These are phyloP conservation scores for Hyaloscypha finlandica DNA, from an alignment of 495 filamentous ascomycete species.

Conservation along the genomic window DNA sequence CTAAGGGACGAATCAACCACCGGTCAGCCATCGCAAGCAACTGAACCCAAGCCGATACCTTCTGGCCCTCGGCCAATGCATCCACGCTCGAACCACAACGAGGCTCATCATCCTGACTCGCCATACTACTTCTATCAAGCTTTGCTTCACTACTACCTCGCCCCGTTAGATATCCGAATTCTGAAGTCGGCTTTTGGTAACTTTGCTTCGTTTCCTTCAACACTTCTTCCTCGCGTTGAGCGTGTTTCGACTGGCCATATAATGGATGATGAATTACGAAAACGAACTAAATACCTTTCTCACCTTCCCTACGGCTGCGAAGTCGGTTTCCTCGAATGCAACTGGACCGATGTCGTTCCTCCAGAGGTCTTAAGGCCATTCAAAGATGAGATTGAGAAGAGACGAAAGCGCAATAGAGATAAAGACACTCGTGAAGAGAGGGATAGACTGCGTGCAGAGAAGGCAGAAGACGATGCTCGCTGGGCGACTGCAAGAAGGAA, in stretches of 20 bases:
- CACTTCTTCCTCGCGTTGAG: constrained; percentile 87
- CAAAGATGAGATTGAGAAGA: constrained; percentile 70
- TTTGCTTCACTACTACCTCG: constrained; percentile 87
- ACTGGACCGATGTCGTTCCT: constrained; percentile 90
- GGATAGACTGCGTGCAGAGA: constrained; percentile 84
- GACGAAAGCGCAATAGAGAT: constrained; percentile 78
- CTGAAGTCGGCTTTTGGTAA: constrained; percentile 86
- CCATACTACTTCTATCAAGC: constrained; percentile 89
- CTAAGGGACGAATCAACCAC: constrained; percentile 17
- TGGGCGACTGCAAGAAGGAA: constrained; percentile 54
- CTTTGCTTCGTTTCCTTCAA: constrained; percentile 82
- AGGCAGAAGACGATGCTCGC: constrained; percentile 66
- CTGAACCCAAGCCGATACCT: constrained; percentile 11
- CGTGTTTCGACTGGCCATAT: constrained; percentile 89
- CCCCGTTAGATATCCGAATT: constrained; percentile 92
- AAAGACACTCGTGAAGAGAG: constrained; percentile 91
- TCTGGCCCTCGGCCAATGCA: constrained; percentile 4
- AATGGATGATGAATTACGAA: constrained; percentile 85
- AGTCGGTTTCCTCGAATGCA: constrained; percentile 91
- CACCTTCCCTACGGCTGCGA: constrained; percentile 93
- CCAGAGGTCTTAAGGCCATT: constrained; percentile 75
- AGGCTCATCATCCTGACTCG: constrained; percentile 36
- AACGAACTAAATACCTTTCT: constrained; percentile 84
- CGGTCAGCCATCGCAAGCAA: not conserved
- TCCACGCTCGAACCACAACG: constrained; percentile 7